Base-by-base conservation (phyloP, 352 stramenopile species). In the Pythium rhizo-oryzae region DNA sequence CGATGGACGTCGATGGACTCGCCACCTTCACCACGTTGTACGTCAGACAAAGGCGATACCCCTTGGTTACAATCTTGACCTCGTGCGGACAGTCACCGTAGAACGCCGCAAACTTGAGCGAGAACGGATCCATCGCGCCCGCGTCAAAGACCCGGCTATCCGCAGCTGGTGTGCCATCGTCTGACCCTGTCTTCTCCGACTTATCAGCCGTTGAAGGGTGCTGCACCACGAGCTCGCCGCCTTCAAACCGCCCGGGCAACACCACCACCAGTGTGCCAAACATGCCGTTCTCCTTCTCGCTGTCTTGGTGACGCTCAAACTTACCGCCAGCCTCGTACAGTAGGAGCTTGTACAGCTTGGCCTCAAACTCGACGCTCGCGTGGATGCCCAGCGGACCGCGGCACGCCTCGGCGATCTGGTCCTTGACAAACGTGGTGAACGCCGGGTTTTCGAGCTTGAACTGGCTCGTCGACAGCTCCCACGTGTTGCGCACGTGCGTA, bases 281-380 rank as follows among this genome's bases (percentile, higher is more conserved):
- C 81, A 81, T 85, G 15, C 75, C 78, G 9, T 70, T 71, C 44
- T 90, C 62, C 33, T 87, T 86, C 70, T 90, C 79, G 6, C 72
- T 76, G 37, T 79, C 78, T 49, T 78, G 70, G 56, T 87, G 76
- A 11, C 72, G 74, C 5, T 69, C 39, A 58, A 82, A 87, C 46
- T 82, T 76, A 33, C 77, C 69, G 43, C 68, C 77, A 54, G 72
- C 12, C 46, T 73, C 79, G 39, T 86, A 86, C 18, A 88, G 58
- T 13, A 87, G 51, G 28, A 87, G n/a, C 60, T 87, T 86, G 76
- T 86, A 81, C 39, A 75, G 57, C 47, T 67, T 67, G 28, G 68
- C 68, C 19, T 67, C 49, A 16, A 70, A 37, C 8, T 28, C 16
- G 18, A 49, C 44, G 13, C 18, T 30, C 11, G 24, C 28, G 19